Percentiles rank a stretch among this genome's conserved stretches.
Conservation (phyloP, 1,284 basidiomycete genomes). For the Pyrrhoderma lamaoense region DNA sequence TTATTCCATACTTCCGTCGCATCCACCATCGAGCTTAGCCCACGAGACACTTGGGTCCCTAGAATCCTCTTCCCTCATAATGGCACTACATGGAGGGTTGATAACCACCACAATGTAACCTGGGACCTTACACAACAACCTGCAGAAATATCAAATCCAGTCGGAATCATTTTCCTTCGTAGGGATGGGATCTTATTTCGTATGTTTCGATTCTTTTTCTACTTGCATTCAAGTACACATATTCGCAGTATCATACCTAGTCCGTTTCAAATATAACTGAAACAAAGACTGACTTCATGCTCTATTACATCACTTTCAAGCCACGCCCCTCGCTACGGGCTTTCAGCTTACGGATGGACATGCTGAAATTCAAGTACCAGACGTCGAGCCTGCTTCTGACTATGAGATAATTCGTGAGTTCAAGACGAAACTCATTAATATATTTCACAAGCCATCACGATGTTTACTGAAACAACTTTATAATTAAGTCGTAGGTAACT, state of each 20-base stretch:
- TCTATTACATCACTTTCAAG: neutral
- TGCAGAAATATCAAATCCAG: conserved; percentile 38
- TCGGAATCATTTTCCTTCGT: conserved; percentile 31
- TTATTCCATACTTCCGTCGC: too few species aligned
- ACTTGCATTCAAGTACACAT: too few species aligned
- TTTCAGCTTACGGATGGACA: conserved; percentile 36
- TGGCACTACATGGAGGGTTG: conserved; percentile 35
- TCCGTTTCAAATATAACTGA: too few species aligned
- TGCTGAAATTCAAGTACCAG: conserved; percentile 33
- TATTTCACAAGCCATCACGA: neutral
- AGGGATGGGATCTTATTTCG: conserved; percentile 24
- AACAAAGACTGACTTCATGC: too few species aligned
- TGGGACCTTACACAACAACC: conserved; percentile 39
- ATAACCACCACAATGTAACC: conserved; percentile 35
- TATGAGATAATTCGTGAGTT: conserved; percentile 38
- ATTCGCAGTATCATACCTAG: too few species aligned
- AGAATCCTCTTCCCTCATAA: conserved; percentile 31
- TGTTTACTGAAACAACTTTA: neutral
- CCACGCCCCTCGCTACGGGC: conserved; percentile 29
- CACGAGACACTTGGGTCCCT: conserved; percentile 44
- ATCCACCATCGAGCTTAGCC: conserved; percentile 5
- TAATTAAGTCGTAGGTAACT: conserved; percentile 14
- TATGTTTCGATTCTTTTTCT: conserved; percentile 18
- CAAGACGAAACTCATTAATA: neutral
- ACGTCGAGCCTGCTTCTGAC: conserved; percentile 26